Conservation (phyloP, 805 yeast species). For the Cyberlindnera saturnus region DNA sequence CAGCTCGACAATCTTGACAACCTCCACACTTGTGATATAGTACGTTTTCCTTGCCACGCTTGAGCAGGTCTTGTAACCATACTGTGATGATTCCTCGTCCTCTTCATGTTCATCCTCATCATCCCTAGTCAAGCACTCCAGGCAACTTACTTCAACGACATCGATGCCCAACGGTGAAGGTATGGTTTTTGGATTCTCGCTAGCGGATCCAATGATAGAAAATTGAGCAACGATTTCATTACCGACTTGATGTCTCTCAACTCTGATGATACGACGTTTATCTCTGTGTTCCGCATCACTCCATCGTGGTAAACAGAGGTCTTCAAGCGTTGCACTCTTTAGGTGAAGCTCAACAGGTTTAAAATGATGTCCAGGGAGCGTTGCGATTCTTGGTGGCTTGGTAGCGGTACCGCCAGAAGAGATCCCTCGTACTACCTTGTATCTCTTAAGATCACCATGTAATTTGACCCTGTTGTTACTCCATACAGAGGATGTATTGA, state of each 20-base stretch:
- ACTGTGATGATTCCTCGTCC: constrained; percentile 27
- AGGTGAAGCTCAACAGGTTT: constrained; percentile 45
- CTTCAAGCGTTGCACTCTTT: constrained; percentile 38
- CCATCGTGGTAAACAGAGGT: constrained; percentile 51
- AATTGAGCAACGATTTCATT: constrained; percentile 42
- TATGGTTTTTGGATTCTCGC: constrained; percentile 36
- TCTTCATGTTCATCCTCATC: constrained; percentile 30
- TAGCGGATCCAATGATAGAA: constrained; percentile 45
- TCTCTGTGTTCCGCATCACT: constrained; percentile 38
- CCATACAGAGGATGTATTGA: too few relatives aligned
- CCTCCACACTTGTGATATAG: constrained; percentile 64
- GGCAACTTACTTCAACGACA: constrained; percentile 54
- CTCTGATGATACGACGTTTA: constrained; percentile 49
- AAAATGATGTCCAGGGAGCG: constrained; percentile 25
- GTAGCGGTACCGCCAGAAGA: constrained; percentile 54
- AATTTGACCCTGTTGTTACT: too few relatives aligned
- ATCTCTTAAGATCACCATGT: constrained; percentile 9
- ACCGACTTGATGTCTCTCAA: constrained; percentile 48
- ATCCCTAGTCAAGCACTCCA: constrained; percentile 35
- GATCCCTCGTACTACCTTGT: constrained; percentile 47
- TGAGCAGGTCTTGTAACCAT: constrained; percentile 22
- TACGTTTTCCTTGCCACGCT: constrained; percentile 12
- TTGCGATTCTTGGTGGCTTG: constrained; percentile 41
- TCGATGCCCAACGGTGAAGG: constrained; percentile 35
- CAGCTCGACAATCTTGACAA: constrained; percentile 57